These are phyloP conservation scores for Lactarius sp. DNA, from an alignment of 768 basidiomycete genomes.

Conservation along the genomic window DNA sequence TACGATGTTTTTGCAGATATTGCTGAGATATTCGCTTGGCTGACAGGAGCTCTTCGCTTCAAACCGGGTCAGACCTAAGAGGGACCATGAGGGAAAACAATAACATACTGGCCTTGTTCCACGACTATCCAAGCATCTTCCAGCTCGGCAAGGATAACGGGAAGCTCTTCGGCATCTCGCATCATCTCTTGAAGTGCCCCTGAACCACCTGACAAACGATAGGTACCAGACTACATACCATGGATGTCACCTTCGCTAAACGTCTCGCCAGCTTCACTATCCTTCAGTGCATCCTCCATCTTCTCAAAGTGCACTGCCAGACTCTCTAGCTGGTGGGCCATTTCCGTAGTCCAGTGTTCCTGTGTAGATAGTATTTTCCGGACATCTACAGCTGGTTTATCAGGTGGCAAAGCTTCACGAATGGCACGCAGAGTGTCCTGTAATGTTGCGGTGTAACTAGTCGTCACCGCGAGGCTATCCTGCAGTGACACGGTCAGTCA, in stretches of 20 bases:
- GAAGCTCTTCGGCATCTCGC: slow-evolving; percentile 74
- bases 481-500: slow-evolving; percentile 30
- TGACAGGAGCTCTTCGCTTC: slow-evolving; percentile 48
- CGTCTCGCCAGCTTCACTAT: slow-evolving; percentile 61
- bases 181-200: slow-evolving; percentile 57
- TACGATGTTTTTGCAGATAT: slow-evolving; percentile 46
- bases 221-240: slow-evolving; percentile 36
- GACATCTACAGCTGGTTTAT: slow-evolving; percentile 38
- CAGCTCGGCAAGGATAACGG: slow-evolving; percentile 66
- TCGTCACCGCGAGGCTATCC: slow-evolving; percentile 59
- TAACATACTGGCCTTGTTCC: slow-evolving; percentile 51
- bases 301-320: slow-evolving; percentile 72
- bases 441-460: slow-evolving; percentile 64
- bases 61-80: slow-evolving; percentile 9
- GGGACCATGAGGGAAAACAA: neutral
- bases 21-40: slow-evolving; percentile 42
- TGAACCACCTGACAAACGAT: neutral
- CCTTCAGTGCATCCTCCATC: slow-evolving; percentile 63
- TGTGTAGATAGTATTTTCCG: slow-evolving; percentile 50
- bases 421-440: slow-evolving; percentile 51
- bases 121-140: slow-evolving; percentile 54
- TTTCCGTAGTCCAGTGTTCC: slow-evolving; percentile 51
- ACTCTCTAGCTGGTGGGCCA: slow-evolving; percentile 71
- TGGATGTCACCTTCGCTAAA: slow-evolving; percentile 67
- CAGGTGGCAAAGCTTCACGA: slow-evolving; percentile 44